Conservation (phyloP, 129 eudicot genomes). For the Chrysanthemum lavandulifolium region DNA sequence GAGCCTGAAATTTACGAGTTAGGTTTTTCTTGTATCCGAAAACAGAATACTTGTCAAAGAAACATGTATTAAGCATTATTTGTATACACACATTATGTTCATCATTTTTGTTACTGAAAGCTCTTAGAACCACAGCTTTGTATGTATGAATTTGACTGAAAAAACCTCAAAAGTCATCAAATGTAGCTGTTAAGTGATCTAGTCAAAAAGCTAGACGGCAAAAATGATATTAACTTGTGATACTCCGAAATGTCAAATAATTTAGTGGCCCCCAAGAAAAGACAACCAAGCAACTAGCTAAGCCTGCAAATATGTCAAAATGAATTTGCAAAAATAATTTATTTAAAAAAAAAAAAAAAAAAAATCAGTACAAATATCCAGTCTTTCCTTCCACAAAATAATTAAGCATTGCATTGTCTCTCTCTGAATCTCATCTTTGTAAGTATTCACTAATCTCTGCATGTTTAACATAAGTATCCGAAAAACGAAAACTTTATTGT, state of each 20-base stretch:
- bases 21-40: no score
- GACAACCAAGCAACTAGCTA: slow-evolving; percentile 2
- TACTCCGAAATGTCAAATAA: neutral
- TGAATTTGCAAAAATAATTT: neutral
- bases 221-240: neutral
- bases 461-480: neutral
- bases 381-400: slow-evolving; percentile 1
- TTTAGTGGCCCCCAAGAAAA: neutral
- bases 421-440: neutral
- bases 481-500: no score
- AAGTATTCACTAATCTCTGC: slow-evolving; percentile 8
- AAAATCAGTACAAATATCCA: slow-evolving; percentile 24
- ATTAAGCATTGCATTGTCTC: neutral
- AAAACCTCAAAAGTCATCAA: neutral
- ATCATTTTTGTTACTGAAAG: neutral
- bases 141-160: neutral
- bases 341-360: no score
- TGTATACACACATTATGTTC: neutral
- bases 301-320: neutral
- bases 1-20: no score
- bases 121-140: neutral
- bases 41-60: no score
- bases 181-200: neutral
- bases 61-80: neutral
- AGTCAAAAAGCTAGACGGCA: slow-evolving; percentile 8